phyloP scores from a whole-genome alignment of 495 filamentous ascomycete genomes.

The Massariosphaeria phaeospora region DNA sequence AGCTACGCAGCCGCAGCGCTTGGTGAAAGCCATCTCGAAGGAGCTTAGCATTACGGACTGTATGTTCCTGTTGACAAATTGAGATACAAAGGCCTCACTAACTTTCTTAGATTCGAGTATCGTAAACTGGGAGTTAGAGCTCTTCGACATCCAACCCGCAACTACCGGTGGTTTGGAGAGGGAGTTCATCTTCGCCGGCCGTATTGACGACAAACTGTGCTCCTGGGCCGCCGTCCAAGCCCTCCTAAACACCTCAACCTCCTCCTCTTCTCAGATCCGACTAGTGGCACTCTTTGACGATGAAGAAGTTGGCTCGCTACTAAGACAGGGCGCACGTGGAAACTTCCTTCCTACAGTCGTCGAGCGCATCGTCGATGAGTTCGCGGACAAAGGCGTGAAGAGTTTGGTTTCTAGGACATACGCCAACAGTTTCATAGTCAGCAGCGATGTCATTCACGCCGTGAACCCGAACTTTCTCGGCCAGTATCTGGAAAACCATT shows the following conservation, averaged over 20 bases:
- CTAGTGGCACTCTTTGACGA: slow-evolving; percentile 90
- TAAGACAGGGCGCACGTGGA: slow-evolving; percentile 82
- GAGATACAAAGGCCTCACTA: slow-evolving; percentile 20
- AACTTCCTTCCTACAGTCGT: slow-evolving; percentile 80
- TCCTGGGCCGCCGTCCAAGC: slow-evolving; percentile 87
- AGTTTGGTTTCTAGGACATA: slow-evolving; percentile 76
- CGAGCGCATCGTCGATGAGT: slow-evolving; percentile 71
- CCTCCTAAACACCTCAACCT: slow-evolving; percentile 62
- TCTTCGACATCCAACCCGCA: slow-evolving; percentile 86
- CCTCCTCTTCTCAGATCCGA: slow-evolving; percentile 57
- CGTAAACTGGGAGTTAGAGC: slow-evolving; percentile 95
- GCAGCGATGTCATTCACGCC: slow-evolving; percentile 89
- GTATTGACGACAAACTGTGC: slow-evolving; percentile 96
- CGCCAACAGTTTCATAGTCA: slow-evolving; percentile 88
- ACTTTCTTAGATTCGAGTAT: slow-evolving; percentile 53
- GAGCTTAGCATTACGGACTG: slow-evolving; percentile 66
- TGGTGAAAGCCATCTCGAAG: slow-evolving; percentile 75
- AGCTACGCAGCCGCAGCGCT: slow-evolving; percentile 72
- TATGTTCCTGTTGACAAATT: slow-evolving; percentile 25
- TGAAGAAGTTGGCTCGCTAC: slow-evolving; percentile 86
- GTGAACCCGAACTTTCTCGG: slow-evolving; percentile 87
- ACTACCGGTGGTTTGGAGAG: slow-evolving; percentile 79
- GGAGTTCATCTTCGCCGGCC: slow-evolving; percentile 90
- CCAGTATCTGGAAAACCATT: slow-evolving; percentile 77
- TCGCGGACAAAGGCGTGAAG: slow-evolving; percentile 44